Percentiles rank a stretch among this genome's conserved stretches.
Evolutionary conservation across 805 yeast species (phyloP).

Genomic region (Hanseniaspora clermontiae): DNA sequence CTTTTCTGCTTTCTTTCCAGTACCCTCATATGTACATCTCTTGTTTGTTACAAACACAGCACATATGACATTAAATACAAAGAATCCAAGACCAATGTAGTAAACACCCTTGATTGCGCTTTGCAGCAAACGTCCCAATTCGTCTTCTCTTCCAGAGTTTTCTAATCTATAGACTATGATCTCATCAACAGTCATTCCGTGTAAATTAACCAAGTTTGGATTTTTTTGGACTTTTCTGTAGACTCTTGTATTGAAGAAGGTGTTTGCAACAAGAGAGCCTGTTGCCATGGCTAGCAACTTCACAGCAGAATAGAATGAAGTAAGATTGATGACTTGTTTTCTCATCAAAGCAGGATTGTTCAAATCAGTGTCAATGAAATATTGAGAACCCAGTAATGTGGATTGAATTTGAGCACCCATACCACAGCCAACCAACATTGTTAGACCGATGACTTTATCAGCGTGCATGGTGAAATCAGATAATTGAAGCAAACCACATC

Average conservation of each 20-base stretch:
- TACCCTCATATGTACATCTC: constrained; percentile 5
- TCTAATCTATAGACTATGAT: constrained; percentile 18
- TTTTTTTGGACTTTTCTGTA: constrained; percentile 15
- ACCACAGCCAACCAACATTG: constrained; percentile 30
- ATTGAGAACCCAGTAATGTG: constrained; percentile 25
- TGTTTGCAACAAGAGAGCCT: constrained; percentile 21
- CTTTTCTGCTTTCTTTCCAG: neutral
- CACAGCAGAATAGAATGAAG: constrained; percentile 21
- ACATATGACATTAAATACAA: constrained; percentile 17
- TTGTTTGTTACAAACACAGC: constrained; percentile 18
- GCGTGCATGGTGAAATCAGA: constrained; percentile 24
- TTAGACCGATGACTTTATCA: constrained; percentile 27
- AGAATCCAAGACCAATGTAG: constrained; percentile 19
- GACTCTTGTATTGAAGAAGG: constrained; percentile 20
- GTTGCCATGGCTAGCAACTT: constrained; percentile 21
- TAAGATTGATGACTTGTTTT: constrained; percentile 20
- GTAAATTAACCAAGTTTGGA: constrained; percentile 5
- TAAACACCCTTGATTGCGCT: constrained; percentile 19
- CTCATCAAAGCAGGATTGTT: constrained; percentile 16
- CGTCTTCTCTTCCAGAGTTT: constrained; percentile 18
- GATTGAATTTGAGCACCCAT: constrained; percentile 29
- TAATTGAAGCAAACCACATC: constrained; percentile 28
- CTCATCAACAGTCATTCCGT: constrained; percentile 16
- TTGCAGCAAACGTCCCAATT: constrained; percentile 16
- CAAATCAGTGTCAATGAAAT: constrained; percentile 18